phyloP scores from a whole-genome alignment of 163 green algal genomes.

The Scenedesmus sp. region DNA sequence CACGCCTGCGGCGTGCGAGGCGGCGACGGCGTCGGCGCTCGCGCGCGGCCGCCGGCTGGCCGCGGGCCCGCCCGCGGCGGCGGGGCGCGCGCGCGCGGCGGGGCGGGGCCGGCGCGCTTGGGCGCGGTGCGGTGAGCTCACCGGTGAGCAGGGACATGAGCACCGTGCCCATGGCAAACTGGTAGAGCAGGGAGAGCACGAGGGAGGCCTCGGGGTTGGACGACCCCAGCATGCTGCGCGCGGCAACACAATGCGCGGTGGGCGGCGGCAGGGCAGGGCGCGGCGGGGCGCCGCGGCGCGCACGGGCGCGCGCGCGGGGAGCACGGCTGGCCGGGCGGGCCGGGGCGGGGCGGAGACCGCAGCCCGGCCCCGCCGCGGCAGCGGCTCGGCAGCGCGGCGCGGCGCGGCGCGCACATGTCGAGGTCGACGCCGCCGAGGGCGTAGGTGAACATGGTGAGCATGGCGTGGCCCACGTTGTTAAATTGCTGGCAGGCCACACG shows the following conservation, averaged over 20 bases:
- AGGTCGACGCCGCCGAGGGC: constrained; percentile 21
- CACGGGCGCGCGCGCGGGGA: neutral
- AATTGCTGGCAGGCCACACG: constrained; percentile 46
- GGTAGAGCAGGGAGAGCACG: constrained; percentile 39
- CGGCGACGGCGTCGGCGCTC: too few relatives aligned
- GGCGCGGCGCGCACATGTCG: too few relatives aligned
- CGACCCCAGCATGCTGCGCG: constrained; percentile 51
- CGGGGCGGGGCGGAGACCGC: neutral
- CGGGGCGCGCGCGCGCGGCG: too few relatives aligned
- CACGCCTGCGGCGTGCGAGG: too few relatives aligned
- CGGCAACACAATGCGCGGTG: too few relatives aligned
- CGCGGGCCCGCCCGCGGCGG: too few relatives aligned
- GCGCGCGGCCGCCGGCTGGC: too few relatives aligned
- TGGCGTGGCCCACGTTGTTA: constrained; percentile 23
- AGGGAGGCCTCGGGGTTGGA: constrained; percentile 34
- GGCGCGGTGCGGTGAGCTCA: too few relatives aligned
- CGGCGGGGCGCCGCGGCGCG: neutral
- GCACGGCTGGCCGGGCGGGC: neutral
- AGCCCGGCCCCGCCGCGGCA: neutral
- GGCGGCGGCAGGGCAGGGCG: neutral
- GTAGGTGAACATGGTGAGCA: constrained; percentile 43
- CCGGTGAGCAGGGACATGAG: constrained; percentile 55
- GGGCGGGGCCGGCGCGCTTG: too few relatives aligned
- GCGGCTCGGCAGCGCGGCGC: too few relatives aligned
- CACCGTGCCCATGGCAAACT: constrained; percentile 49